phyloP scores from a whole-genome alignment of 768 basidiomycete genomes.

The Boletus bicolor region DNA sequence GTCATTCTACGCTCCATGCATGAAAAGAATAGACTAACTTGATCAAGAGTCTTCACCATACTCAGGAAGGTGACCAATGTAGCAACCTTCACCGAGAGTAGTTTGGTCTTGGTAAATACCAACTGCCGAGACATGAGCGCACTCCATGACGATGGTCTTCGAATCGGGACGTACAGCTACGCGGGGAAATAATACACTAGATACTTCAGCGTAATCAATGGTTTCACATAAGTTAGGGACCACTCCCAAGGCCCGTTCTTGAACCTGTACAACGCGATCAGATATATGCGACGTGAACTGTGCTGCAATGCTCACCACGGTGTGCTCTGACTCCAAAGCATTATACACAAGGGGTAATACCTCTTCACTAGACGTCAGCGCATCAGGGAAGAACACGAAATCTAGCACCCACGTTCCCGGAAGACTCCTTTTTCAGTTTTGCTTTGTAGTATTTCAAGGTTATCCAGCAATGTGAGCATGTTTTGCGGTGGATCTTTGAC shows the following conservation, averaged over 20 bases:
- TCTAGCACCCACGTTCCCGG: conserved; percentile 68
- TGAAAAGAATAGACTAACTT: conserved; percentile 42
- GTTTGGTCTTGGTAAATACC: conserved; percentile 89
- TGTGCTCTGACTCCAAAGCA: conserved; percentile 94
- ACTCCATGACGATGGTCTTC: not conserved
- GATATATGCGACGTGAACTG: not conserved
- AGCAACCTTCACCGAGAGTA: conserved; percentile 88
- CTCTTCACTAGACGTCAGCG: conserved; percentile 47
- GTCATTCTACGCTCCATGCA: not conserved
- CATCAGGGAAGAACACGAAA: not conserved
- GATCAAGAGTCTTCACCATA: conserved; percentile 89
- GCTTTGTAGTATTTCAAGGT: conserved; percentile 77
- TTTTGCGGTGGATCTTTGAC: conserved; percentile 97
- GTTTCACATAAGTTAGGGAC: conserved; percentile 90
- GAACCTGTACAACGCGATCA: conserved; percentile 53
- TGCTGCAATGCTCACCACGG: conserved; percentile 46
- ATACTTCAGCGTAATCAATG: conserved; percentile 94
- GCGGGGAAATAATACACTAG: conserved; percentile 83
- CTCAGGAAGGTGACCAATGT: conserved; percentile 78
- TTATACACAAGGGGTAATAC: conserved; percentile 96
- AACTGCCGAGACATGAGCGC: conserved; percentile 46
- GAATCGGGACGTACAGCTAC: conserved; percentile 67
- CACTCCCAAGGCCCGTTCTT: conserved; percentile 81
- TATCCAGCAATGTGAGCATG: conserved; percentile 91
- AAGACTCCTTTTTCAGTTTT: conserved; percentile 88